These are phyloP conservation scores for Clonostachys byssicola DNA, from an alignment of 2,329 filamentous ascomycete species.

Conservation along the genomic window DNA sequence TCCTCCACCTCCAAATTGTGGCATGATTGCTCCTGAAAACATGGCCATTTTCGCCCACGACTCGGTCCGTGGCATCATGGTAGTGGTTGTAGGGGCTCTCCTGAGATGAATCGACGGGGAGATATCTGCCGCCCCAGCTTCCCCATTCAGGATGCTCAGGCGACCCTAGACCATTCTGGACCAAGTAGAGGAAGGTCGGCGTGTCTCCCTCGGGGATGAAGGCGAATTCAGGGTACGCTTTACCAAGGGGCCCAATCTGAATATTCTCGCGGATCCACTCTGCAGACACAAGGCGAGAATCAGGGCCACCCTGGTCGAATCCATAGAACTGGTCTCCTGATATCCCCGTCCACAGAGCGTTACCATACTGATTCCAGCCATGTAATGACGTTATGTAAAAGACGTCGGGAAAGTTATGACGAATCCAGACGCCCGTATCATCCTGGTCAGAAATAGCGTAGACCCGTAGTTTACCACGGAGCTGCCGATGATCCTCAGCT, in stretches of 20 bases:
- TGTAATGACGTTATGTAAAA: conserved; percentile 53
- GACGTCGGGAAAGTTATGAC: conserved; percentile 45
- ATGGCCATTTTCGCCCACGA: conserved; percentile 10
- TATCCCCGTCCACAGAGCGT: conserved; percentile 53
- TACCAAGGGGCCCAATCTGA: conserved; percentile 39
- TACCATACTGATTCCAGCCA: conserved; percentile 48
- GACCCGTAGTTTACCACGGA: conserved; percentile 38
- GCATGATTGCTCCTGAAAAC: conserved; percentile 20
- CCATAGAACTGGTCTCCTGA: conserved; percentile 27
- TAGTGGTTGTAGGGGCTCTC: conserved; percentile 21
- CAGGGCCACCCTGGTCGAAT: conserved; percentile 38
- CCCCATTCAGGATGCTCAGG: conserved; percentile 41
- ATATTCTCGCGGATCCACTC: conserved; percentile 49
- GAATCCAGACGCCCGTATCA: conserved; percentile 51
- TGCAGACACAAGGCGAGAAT: conserved; percentile 39
- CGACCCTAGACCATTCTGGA: conserved; percentile 26
- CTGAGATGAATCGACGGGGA: conserved; percentile 5
- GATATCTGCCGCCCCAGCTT: conserved; percentile 44
- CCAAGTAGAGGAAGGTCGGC: conserved; percentile 36
- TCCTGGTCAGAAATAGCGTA: conserved; percentile 59
- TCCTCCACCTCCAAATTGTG: conserved; percentile 36
- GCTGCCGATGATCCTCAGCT: conserved; percentile 20
- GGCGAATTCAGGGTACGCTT: conserved; percentile 36
- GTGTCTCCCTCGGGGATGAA: conserved; percentile 51
- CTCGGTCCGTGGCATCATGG: conserved; percentile 20